Evolutionary conservation across 768 basidiomycete genomes (phyloP), one percentile per base, ranked within the genome.

Genomic region (Pleurotus citrinopileatus): DNA sequence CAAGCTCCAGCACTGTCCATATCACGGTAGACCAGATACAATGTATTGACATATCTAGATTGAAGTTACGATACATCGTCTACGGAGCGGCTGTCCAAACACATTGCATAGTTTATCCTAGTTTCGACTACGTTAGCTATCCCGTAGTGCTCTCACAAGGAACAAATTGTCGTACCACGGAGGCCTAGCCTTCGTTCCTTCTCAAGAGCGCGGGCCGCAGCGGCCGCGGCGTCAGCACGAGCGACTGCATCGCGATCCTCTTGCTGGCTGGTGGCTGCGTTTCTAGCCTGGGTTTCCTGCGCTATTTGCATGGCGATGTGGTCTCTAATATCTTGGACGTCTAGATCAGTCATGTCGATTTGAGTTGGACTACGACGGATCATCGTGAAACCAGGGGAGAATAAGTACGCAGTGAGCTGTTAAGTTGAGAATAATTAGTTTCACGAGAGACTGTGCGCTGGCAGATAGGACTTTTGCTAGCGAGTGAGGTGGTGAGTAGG

Each of bases 241-340:
- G 29, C 48, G 37, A 10, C 48, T 15, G 45, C 45, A 17, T 47
- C 17, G 8, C n/a, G 29, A 25, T 22, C 17, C 19, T 8, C 17
- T 17, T 8, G 20, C 12, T 44, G 20, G 13, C 37, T 32, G 29
- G 10, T 23, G 13, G 29, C 48, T n/a, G 48, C 48, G 32, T 17
- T 19, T 22, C 34, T 51, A n/a, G 48, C 48, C 23, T 51, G 17
- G 9, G 29, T 37, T 22, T 51, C 65, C 3, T 78, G 75, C 6
- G 69, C 61, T 57, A 75, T 80, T 56, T 81, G 78, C 58, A 78
- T 72, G 22, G 71, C 70, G 3, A 82, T 73, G 62, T 85, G 67
- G 45, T 85, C 81, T 37, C 89, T 82, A 37, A 91, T 74, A 57
- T 90, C 89, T 71, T 91, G 86, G 25, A 93, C 85, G 65, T 92